phyloP scores from a whole-genome alignment of 495 filamentous ascomycete species.

The Xylaria telfairii region DNA sequence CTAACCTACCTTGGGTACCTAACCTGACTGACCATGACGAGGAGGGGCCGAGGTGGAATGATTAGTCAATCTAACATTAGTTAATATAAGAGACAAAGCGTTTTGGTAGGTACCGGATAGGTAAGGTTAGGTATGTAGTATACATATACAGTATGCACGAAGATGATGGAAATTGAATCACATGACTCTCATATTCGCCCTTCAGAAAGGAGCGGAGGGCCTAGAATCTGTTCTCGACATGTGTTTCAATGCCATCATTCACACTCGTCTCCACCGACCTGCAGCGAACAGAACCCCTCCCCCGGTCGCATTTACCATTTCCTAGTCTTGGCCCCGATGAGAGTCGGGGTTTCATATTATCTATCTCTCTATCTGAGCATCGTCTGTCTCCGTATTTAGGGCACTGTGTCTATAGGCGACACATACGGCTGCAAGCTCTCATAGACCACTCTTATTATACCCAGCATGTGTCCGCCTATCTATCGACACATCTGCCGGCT shows the following conservation, averaged over 20 bases:
- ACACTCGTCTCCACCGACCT: background rate
- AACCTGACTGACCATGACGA: background rate
- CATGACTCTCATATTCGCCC: background rate
- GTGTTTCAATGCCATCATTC: constrained; percentile 17
- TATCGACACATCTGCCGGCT: constrained; percentile 9
- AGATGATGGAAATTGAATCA: background rate
- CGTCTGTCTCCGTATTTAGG: background rate
- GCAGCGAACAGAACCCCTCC: constrained; percentile 2
- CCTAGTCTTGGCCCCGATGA: constrained; percentile 10
- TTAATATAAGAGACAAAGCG: background rate
- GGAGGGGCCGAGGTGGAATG: background rate
- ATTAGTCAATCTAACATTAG: background rate
- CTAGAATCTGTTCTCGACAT: background rate
- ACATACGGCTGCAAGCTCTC: background rate
- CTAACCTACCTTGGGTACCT: no score
- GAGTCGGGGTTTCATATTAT: background rate
- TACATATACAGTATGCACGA: no score
- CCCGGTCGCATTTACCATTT: constrained; percentile 13
- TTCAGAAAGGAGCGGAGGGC: background rate
- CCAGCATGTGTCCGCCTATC: background rate
- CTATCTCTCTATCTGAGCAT: background rate
- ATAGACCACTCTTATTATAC: background rate
- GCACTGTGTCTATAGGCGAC: background rate
- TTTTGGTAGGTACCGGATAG: background rate
- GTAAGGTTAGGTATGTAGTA: no score